Base-by-base conservation (phyloP, 2,329 filamentous ascomycete genomes). In the Albophoma yamanashiensis region DNA sequence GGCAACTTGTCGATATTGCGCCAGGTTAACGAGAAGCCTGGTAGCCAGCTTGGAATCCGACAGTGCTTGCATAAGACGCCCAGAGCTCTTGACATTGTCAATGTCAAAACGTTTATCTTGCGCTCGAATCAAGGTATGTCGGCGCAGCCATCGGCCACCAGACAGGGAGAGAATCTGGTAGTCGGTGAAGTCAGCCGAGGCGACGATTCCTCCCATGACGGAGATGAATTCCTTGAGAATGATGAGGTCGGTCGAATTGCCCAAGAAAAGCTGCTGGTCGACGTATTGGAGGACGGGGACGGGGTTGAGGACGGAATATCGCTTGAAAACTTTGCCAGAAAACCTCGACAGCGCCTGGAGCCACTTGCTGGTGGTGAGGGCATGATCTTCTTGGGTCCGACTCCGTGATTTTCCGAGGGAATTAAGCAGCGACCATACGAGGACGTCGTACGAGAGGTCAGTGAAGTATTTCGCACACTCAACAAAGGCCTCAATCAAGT, bases 381-480 rank as follows among this genome's bases (percentile, higher is more conserved):
- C 82, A 40, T 85, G 86, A 55, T 82, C 80, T 34, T 81, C 81
- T 66, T 86, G 84, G 6, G 82, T 87, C 42, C 85, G 79, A 67
- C 84, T 87, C 67, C 85, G 79, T 58, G 82, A 79, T 64, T 85
- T 84, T 57, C 83, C 83, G 15, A 88, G 75, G 1, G 85, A 86
- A 68, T 86, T 95, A 74, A 99, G 85, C 53, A 99, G 79, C 25
- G 91, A 91, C 92, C 93, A 99, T 4, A 91, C 89, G 53, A 99
- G 79, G 39, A 96, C 90, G 72, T 99, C 94, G 70, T 96, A 96
- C 0, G 91, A 93, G 43, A 99, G 78, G 59, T 90, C 87, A 1
- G 93, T 96, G 67, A 97, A 97, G 71, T 97, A 97, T 67, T 91
- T 88, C 45, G 91, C 92, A 69, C 92, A 97, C 70, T 97, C 92